Conservation (phyloP, 1,139 yeast genomes). For the Suhomyces taliae region DNA sequence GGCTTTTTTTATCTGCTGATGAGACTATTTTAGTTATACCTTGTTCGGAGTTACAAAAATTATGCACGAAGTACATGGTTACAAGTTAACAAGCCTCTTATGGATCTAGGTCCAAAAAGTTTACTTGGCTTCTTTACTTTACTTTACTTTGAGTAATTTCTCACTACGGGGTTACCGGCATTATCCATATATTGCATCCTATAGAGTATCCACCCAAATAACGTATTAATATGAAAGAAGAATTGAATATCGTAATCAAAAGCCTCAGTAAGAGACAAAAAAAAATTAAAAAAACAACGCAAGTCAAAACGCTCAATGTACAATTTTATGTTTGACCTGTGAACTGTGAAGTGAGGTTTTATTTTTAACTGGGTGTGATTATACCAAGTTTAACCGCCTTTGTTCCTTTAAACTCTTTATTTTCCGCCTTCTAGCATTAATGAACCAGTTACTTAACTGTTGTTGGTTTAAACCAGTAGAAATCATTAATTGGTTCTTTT, state of each 20-base stretch:
- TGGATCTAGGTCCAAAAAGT: too few species aligned
- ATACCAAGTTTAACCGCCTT: slow-evolving; percentile 24
- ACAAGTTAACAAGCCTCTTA: too few species aligned
- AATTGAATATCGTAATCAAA: slow-evolving; percentile 1
- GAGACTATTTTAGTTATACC: too few species aligned
- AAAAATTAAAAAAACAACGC: too few species aligned
- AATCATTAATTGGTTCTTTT: slow-evolving; percentile 74
- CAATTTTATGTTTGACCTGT: too few species aligned
- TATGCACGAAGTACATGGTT: too few species aligned
- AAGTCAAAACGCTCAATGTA: too few species aligned
- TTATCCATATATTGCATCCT: not conserved
- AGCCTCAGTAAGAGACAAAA: not conserved
- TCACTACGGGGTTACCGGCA: not conserved
- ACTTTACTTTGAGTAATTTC: not conserved
- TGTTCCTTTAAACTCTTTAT: slow-evolving; percentile 52
- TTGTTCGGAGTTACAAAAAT: too few species aligned
- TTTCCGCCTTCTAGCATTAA: slow-evolving; percentile 89
- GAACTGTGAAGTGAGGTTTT: too few species aligned
- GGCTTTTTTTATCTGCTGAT: too few species aligned
- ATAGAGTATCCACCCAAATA: slow-evolving; percentile 1
- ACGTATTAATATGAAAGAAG: slow-evolving; percentile 3
- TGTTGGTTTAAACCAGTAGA: slow-evolving; percentile 88
- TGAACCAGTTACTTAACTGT: slow-evolving; percentile 95
- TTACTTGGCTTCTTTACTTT: not conserved
- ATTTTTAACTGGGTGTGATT: slow-evolving; percentile 1